Percentiles rank a stretch among this genome's conserved stretches.
Conservation (phyloP, 768 basidiomycete genomes). For the Hygrophoropsis aurantiaca region DNA sequence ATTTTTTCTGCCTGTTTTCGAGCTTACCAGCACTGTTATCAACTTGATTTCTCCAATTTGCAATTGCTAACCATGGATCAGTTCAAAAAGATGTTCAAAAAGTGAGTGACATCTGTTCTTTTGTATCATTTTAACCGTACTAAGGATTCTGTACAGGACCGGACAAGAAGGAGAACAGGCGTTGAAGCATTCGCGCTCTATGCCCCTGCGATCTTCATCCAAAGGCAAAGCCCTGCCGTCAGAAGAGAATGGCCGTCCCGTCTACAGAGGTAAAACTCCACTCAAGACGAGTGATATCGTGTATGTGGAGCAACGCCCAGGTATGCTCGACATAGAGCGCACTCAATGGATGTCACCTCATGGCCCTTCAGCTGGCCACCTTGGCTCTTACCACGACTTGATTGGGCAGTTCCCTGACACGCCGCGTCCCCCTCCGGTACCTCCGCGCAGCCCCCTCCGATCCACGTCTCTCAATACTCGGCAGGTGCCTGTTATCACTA, state of each 20-base stretch:
- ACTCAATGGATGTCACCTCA: not conserved
- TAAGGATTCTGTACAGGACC: constrained; percentile 1
- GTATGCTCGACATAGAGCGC: constrained; percentile 1
- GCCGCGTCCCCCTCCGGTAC: constrained; percentile 3
- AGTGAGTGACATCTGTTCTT: constrained; percentile 3
- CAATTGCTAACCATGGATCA: constrained; percentile 4
- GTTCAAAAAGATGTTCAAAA: constrained; percentile 8
- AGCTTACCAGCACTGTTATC: too few species aligned
- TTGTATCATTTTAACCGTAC: not conserved
- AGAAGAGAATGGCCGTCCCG: not conserved
- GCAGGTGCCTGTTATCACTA: not conserved
- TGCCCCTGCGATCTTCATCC: constrained; percentile 8
- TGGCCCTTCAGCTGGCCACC: not conserved
- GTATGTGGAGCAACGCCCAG: constrained; percentile 6
- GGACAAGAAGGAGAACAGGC: not conserved
- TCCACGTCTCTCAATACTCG: not conserved
- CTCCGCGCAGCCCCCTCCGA: constrained; percentile 5
- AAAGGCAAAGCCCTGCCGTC: not conserved
- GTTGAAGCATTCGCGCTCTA: constrained; percentile 13
- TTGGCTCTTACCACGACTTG: constrained; percentile 1
- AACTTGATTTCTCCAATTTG: too few species aligned
- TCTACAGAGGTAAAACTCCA: constrained; percentile 12
- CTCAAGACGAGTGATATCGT: constrained; percentile 7
- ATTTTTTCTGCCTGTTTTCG: too few species aligned
- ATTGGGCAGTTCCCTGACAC: constrained; percentile 8